Percentiles rank a stretch among this genome's conserved stretches.
These are phyloP conservation scores for Strobilomyces echinocephalus DNA, from an alignment of 768 basidiomycete species.

Conservation along the genomic window DNA sequence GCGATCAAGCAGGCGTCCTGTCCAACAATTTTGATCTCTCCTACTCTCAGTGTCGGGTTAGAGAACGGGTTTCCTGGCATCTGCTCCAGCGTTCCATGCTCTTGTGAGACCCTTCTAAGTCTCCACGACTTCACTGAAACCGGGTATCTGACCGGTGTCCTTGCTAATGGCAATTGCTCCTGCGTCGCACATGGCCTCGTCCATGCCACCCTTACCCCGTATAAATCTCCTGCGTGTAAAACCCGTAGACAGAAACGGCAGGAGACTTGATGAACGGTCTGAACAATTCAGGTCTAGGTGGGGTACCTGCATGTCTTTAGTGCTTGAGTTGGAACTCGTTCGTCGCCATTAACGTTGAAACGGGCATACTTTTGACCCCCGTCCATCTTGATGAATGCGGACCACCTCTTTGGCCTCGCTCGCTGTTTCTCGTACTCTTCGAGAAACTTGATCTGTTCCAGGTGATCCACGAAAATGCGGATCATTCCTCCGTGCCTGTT, in stretches of 20 bases:
- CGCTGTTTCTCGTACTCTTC: conserved; percentile 52
- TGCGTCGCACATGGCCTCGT: conserved; percentile 80
- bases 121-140: conserved; percentile 69
- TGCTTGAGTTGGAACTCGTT: conserved; percentile 10
- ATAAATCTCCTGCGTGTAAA: conserved; percentile 78
- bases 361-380: conserved; percentile 64
- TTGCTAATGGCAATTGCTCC: conserved; percentile 86
- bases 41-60: conserved; percentile 41
- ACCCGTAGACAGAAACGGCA: conserved; percentile 65
- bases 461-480: conserved; percentile 71
- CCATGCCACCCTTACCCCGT: conserved; percentile 55
- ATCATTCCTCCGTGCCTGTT: conserved; percentile 52
- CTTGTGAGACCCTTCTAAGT: conserved; percentile 65
- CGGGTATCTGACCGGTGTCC: conserved; percentile 70
- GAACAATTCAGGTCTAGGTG: conserved; percentile 50
- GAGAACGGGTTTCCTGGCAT: conserved; percentile 17
- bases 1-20: conserved; percentile 85
- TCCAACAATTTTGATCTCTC: conserved; percentile 65
- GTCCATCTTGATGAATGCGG: conserved; percentile 76
- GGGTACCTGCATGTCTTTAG: conserved; percentile 68
- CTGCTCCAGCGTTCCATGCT: conserved; percentile 68
- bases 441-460: conserved; percentile 62
- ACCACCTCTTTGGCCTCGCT: conserved; percentile 51
- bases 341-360: not conserved
- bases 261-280: conserved; percentile 53